phyloP scores from a whole-genome alignment of 768 basidiomycete genomes.

The Termitomyces heimii region DNA sequence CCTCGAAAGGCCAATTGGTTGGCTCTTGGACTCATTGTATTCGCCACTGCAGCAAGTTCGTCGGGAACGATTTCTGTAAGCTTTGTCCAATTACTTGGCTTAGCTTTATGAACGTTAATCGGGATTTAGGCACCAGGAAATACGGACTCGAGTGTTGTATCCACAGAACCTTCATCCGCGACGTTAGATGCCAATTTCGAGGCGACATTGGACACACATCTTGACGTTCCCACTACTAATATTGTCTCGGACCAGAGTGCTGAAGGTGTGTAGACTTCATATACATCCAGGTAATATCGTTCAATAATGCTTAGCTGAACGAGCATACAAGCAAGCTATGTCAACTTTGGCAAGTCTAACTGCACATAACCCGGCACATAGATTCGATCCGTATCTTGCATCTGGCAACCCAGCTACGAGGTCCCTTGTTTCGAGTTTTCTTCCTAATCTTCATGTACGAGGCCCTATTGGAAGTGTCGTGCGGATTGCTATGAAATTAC shows the following conservation, averaged over 20 bases:
- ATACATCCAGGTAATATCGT: not conserved
- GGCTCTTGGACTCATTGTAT: conserved; percentile 52
- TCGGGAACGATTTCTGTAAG: conserved; percentile 24
- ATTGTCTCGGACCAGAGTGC: conserved; percentile 36
- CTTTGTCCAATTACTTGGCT: conserved; percentile 1
- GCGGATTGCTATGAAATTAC: conserved; percentile 62
- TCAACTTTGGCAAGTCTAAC: conserved; percentile 60
- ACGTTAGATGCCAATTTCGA: not conserved
- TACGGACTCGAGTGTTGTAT: not conserved
- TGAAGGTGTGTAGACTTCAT: conserved; percentile 37
- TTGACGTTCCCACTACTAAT: conserved; percentile 11
- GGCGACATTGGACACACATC: not conserved
- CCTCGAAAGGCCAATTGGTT: conserved; percentile 50
- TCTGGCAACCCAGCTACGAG: conserved; percentile 34
- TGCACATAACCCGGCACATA: conserved; percentile 49
- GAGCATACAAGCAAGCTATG: conserved; percentile 74
- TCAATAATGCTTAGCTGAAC: conserved; percentile 39
- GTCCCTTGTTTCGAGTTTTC: conserved; percentile 57
- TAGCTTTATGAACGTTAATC: conserved; percentile 3
- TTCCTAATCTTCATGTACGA: conserved; percentile 71
- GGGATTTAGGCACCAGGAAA: conserved; percentile 1
- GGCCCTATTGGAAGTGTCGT: conserved; percentile 68
- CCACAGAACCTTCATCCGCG: not conserved
- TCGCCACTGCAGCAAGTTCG: conserved; percentile 35
- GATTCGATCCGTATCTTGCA: conserved; percentile 47